A percentile compares a stretch with the other conserved stretches of the same genome.
Conservation (phyloP, 805 yeast genomes). For the Peterozyma toletana region DNA sequence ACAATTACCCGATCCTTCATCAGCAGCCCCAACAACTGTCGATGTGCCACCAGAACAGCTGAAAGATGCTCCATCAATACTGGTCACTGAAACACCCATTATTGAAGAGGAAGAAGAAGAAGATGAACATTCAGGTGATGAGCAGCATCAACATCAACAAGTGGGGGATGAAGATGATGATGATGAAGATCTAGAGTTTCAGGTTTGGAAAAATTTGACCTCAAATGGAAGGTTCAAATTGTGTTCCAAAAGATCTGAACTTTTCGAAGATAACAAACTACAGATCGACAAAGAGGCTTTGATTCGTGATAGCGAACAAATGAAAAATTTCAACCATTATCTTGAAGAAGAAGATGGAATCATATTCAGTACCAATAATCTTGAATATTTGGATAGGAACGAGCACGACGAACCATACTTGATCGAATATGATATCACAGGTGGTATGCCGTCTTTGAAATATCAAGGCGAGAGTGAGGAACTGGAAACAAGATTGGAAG, state of each 20-base stretch:
- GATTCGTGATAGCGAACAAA: constrained; percentile 54
- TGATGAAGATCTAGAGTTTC: constrained; percentile 69
- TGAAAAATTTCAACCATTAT: constrained; percentile 54
- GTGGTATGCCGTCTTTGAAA: constrained; percentile 65
- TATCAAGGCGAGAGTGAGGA: constrained; percentile 45
- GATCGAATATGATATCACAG: constrained; percentile 77
- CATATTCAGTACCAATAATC: constrained; percentile 20
- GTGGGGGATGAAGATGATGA: constrained; percentile 31
- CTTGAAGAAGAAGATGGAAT: constrained; percentile 26
- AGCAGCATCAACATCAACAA: constrained; percentile 2
- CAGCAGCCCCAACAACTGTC: neutral
- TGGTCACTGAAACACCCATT: constrained; percentile 6
- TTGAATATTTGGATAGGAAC: constrained; percentile 29
- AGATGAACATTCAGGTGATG: constrained; percentile 25
- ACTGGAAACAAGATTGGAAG: constrained; percentile 36
- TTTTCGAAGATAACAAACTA: constrained; percentile 54
- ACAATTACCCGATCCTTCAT: neutral
- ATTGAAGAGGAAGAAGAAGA: constrained; percentile 36
- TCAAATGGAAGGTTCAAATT: constrained; percentile 74
- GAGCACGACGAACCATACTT: constrained; percentile 60
- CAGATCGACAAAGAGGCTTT: constrained; percentile 67
- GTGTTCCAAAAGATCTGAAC: constrained; percentile 56
- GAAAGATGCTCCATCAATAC: constrained; percentile 4
- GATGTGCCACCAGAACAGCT: constrained; percentile 3
- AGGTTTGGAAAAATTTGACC: constrained; percentile 79